phyloP scores from a whole-genome alignment of 352 stramenopile genomes.

The Blastocystis sp. region DNA sequence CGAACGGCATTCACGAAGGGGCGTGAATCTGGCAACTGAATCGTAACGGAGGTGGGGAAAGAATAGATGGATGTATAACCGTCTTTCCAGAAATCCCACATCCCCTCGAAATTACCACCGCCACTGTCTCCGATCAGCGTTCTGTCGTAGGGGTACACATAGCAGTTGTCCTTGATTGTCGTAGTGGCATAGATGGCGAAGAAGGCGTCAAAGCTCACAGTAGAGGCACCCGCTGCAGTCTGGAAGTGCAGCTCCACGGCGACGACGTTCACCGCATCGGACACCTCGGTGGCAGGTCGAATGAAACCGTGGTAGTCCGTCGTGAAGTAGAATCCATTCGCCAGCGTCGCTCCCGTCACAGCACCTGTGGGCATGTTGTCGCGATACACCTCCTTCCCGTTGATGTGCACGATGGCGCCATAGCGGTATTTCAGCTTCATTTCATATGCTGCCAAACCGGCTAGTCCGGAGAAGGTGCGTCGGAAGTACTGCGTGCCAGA shows the following conservation, averaged over 20 bases:
- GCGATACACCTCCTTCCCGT: conserved; percentile 39
- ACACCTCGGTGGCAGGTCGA: background rate
- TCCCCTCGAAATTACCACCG: no score
- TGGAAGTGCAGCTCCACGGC: conserved; percentile 47
- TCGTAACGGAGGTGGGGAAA: background rate
- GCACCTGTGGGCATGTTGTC: conserved; percentile 28
- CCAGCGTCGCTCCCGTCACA: background rate
- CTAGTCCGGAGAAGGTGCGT: background rate
- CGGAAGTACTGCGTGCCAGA: conserved; percentile 58
- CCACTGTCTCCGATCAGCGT: no score
- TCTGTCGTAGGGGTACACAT: no score
- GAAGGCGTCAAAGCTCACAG: conserved; percentile 39
- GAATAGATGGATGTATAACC: no score
- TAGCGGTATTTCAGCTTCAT: conserved; percentile 9
- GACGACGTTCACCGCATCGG: background rate
- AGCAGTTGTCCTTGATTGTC: no score
- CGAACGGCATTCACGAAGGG: conserved; percentile 16
- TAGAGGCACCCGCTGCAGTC: background rate
- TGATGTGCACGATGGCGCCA: conserved; percentile 60
- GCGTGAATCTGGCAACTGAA: background rate
- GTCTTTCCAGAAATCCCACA: no score
- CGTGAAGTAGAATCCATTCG: conserved; percentile 8
- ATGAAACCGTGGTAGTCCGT: conserved; percentile 19
- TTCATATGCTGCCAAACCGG: conserved; percentile 2
- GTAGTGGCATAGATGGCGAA: conserved; percentile 15